These are phyloP conservation scores for Colletotrichum neosansevieriae DNA, from an alignment of 2,329 filamentous ascomycete species.

Conservation along the genomic window DNA sequence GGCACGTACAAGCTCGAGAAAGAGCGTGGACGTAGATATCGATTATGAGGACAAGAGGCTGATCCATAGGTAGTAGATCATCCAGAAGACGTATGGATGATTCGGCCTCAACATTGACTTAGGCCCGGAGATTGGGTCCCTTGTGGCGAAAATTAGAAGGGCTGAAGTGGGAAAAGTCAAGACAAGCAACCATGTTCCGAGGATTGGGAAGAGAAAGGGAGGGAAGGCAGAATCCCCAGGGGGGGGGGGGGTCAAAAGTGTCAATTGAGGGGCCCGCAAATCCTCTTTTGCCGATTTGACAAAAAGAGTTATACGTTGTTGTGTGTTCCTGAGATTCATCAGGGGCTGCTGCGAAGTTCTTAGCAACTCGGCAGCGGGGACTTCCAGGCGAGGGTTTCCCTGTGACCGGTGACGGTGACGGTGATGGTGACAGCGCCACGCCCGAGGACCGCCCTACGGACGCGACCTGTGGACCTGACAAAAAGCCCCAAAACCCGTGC, in stretches of 20 bases:
- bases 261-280: too few relatives aligned
- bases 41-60: neutral
- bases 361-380: conserved; percentile 14
- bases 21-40: too few relatives aligned
- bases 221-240: too few relatives aligned
- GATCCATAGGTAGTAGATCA: conserved; percentile 9
- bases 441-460: neutral
- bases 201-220: too few relatives aligned
- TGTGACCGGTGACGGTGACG: neutral
- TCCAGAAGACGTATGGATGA: neutral
- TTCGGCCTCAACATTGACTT: conserved; percentile 3
- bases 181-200: too few relatives aligned
- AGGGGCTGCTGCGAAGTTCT: conserved; percentile 32
- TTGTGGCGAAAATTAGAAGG: conserved; percentile 1
- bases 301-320: too few relatives aligned
- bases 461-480: too few relatives aligned
- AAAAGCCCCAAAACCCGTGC: neutral
- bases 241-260: too few relatives aligned
- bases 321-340: conserved; percentile 28
- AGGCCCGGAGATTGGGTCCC: neutral
- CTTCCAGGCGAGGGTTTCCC: conserved; percentile 10
- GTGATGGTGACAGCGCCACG: too few relatives aligned
- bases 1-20: neutral
- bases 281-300: too few relatives aligned
- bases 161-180: neutral